phyloP scores from a whole-genome alignment of 129 eudicot species.

The Silybum marianum region DNA sequence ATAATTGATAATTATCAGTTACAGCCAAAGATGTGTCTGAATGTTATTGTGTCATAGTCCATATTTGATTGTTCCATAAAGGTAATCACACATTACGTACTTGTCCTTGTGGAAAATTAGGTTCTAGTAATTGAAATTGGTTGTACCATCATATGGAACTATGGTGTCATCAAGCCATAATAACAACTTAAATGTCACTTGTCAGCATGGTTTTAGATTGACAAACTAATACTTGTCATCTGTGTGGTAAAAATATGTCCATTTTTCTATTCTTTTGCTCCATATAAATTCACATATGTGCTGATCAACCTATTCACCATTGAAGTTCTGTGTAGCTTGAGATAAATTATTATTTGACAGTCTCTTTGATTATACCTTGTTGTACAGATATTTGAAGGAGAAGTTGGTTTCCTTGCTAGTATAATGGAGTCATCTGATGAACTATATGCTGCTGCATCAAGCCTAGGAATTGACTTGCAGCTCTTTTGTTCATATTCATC shows the following conservation, averaged over 20 bases:
- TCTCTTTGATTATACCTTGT: constrained; percentile 14
- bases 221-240: constrained; percentile 1
- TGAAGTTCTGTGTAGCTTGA: constrained; percentile 10
- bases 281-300: background rate
- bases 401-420: constrained; percentile 57
- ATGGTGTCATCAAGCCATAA: background rate
- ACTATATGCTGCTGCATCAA: constrained; percentile 91
- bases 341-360: background rate
- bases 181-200: background rate
- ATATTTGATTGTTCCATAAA: background rate
- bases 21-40: background rate
- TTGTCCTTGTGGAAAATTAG: background rate
- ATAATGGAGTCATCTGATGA: constrained; percentile 93
- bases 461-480: constrained; percentile 78
- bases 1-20: background rate
- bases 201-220: background rate
- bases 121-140: background rate
- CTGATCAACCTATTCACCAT: background rate
- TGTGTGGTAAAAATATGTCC: background rate
- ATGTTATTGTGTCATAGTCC: background rate
- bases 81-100: background rate
- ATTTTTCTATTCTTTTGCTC: background rate
- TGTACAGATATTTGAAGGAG: constrained; percentile 94
- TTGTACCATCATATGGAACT: background rate
- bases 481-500: constrained; percentile 74